Conservation (phyloP, 1,284 basidiomycete genomes). For the Agaricales sp. region DNA sequence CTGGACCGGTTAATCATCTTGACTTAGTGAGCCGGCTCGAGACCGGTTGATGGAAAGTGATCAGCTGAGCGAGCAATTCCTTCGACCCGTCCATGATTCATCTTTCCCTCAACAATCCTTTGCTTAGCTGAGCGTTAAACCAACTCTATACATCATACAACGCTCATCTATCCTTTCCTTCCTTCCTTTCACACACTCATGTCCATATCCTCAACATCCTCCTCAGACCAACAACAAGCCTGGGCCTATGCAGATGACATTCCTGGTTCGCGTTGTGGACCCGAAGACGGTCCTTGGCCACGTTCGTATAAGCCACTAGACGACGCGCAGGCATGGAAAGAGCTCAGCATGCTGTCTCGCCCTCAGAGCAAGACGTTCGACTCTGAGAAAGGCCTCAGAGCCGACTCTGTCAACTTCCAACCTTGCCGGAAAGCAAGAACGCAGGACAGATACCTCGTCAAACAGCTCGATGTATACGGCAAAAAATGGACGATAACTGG, state of each 20-base stretch:
- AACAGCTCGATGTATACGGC: conserved; percentile 43
- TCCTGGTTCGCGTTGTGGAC: conserved; percentile 44
- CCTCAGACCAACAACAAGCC: conserved; percentile 11
- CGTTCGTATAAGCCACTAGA: conserved; percentile 40
- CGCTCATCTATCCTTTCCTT: not conserved
- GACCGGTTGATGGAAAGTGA: too few relatives aligned
- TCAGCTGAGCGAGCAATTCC: not conserved
- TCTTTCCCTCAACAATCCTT: not conserved
- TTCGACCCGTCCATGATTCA: not conserved
- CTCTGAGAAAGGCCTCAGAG: conserved; percentile 26
- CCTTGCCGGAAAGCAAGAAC: conserved; percentile 36
- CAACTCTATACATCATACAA: too few relatives aligned
- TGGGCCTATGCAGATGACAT: conserved; percentile 44
- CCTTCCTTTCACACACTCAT: not conserved
- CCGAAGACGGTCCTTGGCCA: conserved; percentile 55
- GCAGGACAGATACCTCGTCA: conserved; percentile 55
- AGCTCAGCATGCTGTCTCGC: conserved; percentile 35
- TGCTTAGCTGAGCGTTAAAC: not conserved
- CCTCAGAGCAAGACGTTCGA: conserved; percentile 35
- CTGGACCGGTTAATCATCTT: too few relatives aligned
- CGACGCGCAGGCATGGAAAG: conserved; percentile 36
- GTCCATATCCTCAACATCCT: not conserved
- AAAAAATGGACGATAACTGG: conserved; percentile 52
- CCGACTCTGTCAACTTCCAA: conserved; percentile 53
- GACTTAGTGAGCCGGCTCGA: too few relatives aligned